Base-by-base conservation (phyloP, 23 red algal species). In the Chondrus crispus region DNA sequence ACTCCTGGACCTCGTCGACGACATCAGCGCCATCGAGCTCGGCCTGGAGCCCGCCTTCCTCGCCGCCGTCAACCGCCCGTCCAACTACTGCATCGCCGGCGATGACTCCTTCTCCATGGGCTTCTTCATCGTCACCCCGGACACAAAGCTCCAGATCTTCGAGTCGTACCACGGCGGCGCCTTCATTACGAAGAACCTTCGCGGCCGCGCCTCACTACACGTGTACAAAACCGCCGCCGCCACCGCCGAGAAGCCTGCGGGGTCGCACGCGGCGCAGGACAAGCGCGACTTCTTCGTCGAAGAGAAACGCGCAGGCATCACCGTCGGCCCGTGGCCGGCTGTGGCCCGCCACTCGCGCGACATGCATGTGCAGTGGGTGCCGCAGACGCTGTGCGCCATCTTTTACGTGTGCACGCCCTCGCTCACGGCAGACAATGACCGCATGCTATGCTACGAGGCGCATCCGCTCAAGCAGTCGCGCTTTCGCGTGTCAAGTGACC, bases 281-380 rank as follows among this genome's bases (percentile, higher is more conserved):
- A 33, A 46, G 8, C n/a, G 51, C 24, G 16, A 51, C 16, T 40
- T 77, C 36, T 32, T 52, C 29, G 50, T 79, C 12, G 60, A 53
- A 5, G 50, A 89, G 58, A 86, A 58, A 48, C 68, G 85, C 19
- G n/a, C 19, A 5, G 85, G 85, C 13, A 45, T 76, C 7, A 89
- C 85, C n/a, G 71, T 47, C 19, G 85, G 85, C 28, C 85, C 85
- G 8, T 89, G 85, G 85, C 85, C 85, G 14, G 70, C 85, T 16
- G 73, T 89, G 18, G 48, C 73, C 11, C 39, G 42, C 2, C 47
- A 78, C 29, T 40, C 26, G 7, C 26, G 9, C 9, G 49, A 89
- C 41, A 76, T 53, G 29, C 73, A 79, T 36, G 73, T 89, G 48
- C 70, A 89, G 22, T 89, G 85, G 85, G 55, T 68, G 64, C 70